Base-by-base conservation (phyloP, 768 basidiomycete species). In the Mycena rosella region DNA sequence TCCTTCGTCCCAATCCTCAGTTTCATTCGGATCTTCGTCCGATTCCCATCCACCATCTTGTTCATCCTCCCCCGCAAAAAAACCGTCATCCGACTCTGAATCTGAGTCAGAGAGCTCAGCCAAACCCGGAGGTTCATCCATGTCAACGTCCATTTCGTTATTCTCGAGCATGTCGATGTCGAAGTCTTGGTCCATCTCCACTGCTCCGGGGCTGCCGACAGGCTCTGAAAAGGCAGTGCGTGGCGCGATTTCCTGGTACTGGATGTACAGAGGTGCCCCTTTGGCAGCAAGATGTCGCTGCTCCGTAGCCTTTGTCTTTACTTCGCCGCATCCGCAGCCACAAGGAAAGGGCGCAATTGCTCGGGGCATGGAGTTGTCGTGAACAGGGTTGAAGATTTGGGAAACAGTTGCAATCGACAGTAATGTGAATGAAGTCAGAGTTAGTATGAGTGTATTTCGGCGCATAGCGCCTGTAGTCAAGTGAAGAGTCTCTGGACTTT, bases 1-100 rank as follows among this genome's bases (percentile, higher is more conserved):
- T 45, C 60, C 60, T 26, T 56, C 60, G 26, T 62, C 38, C 60
- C 60, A 62, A 10, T 45, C 53, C 40, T 42, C 40, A 5, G 32
- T 5, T 6, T 34, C 32, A 45, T 63, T 52, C 7, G 15, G 6
- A 56, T 51, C 63, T 22, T 56, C 63, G 24, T 64, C 63, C 14
- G 53, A 56, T 7, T 49, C 44, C 53, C 63, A 48, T 10, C 44
- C 63, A 4, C 14, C 63, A 27, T 55, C 52, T n/a, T 22, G 8
- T 3, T n/a, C 38, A 32, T 45, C 54, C 26, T 52, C 27, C 18
- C 51, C 51, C 3, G 18, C 60, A 24, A 60, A 38, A 53, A 53
- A 53, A 13, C 54, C 63, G 48, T n/a, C n/a, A n/a, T n/a, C n/a
- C n/a, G n/a, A n/a, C n/a, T n/a, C n/a, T n/a, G n/a, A n/a, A n/a